These are phyloP conservation scores for Aspergillus diversus DNA, from an alignment of 495 filamentous ascomycete species.

Conservation along the genomic window DNA sequence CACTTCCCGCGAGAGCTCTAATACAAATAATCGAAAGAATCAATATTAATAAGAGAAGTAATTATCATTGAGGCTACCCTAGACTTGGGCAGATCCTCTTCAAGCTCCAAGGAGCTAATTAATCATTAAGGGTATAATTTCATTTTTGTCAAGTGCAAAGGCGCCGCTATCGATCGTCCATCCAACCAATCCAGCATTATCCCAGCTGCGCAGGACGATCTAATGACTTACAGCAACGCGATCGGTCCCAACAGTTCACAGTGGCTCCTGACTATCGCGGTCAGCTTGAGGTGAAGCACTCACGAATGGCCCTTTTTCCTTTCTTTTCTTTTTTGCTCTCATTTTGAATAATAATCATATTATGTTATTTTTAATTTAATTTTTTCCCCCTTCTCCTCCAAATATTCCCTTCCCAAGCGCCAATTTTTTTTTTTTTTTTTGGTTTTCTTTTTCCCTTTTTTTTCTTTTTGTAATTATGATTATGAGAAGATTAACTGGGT, in stretches of 20 bases:
- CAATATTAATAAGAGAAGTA: not conserved
- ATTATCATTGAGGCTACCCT: not conserved
- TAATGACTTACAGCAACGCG: constrained; percentile 34
- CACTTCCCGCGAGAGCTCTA: too few species aligned
- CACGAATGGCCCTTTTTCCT: not conserved
- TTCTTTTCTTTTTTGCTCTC: constrained; percentile 3
- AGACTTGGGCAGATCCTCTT: not conserved
- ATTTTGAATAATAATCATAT: not conserved
- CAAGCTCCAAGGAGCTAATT: not conserved
- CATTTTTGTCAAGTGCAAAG: constrained; percentile 7
- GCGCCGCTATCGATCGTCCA: constrained; percentile 12
- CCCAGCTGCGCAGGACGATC: constrained; percentile 32
- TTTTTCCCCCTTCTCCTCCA: not conserved
- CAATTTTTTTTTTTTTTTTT: not conserved
- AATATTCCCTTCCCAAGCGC: not conserved
- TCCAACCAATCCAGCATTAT: constrained; percentile 28
- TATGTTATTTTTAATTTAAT: not conserved
- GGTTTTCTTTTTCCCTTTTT: too few species aligned
- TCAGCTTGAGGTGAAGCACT: constrained; percentile 11
- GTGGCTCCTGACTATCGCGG: constrained; percentile 14
- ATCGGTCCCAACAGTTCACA: constrained; percentile 29
- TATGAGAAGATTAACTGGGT: constrained; percentile 2
- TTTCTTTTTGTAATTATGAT: not conserved
- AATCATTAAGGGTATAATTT: constrained; percentile 3
- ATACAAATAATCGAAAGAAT: too few species aligned